Percentiles rank a stretch among this genome's conserved stretches.
These are phyloP conservation scores for Lentinula raphanica DNA, from an alignment of 768 basidiomycete genomes.

Conservation along the genomic window DNA sequence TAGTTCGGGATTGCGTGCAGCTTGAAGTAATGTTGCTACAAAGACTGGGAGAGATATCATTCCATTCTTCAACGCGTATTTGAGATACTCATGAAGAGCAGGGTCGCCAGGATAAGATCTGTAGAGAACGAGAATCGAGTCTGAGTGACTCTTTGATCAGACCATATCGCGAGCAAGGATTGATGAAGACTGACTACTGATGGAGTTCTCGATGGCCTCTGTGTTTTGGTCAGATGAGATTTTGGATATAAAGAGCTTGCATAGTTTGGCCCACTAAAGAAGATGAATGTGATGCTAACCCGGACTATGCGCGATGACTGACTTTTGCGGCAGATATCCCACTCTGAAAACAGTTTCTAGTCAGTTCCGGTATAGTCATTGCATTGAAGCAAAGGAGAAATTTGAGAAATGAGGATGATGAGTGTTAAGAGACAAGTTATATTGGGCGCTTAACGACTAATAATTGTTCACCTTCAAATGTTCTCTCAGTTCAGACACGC, in stretches of 20 bases:
- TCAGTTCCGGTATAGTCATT: constrained; percentile 69
- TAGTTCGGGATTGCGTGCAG: constrained; percentile 58
- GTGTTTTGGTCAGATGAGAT: constrained; percentile 32
- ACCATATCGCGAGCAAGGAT: background rate
- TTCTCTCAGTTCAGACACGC: constrained; percentile 71
- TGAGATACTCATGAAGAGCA: constrained; percentile 61
- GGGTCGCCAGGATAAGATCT: constrained; percentile 67
- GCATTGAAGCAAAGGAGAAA: background rate
- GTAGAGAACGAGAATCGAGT: constrained; percentile 65
- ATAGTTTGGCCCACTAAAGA: constrained; percentile 61
- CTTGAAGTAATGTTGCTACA: constrained; percentile 61
- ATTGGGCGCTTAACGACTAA: background rate
- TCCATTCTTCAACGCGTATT: constrained; percentile 49
- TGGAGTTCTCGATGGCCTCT: constrained; percentile 44
- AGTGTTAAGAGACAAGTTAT: background rate
- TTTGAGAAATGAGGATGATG: too few species aligned
- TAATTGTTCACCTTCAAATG: constrained; percentile 36
- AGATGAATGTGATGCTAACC: background rate
- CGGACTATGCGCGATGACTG: constrained; percentile 15
- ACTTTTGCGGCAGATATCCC: constrained; percentile 65
- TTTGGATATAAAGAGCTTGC: constrained; percentile 56
- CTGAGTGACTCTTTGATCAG: constrained; percentile 28
- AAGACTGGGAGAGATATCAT: constrained; percentile 56
- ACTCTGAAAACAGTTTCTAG: constrained; percentile 69
- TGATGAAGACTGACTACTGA: constrained; percentile 49